phyloP scores from a whole-genome alignment of 257 asterid species.

The Plectranthus barbatus region DNA sequence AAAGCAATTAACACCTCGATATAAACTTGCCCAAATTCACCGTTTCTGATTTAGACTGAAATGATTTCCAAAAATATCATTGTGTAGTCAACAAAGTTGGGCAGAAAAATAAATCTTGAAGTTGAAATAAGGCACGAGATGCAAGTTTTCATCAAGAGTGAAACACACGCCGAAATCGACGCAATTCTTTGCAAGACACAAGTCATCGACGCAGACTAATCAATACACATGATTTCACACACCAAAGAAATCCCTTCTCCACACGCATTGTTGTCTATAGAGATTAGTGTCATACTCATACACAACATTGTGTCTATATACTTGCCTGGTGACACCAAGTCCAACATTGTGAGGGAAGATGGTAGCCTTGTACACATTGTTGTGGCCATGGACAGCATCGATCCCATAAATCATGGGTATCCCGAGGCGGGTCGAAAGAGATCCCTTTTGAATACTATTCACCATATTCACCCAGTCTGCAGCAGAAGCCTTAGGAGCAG shows the following conservation, averaged over 20 bases:
- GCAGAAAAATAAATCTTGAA: background rate
- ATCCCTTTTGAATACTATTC: conserved; percentile 50
- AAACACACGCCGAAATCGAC: background rate
- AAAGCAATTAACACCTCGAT: too few relatives aligned
- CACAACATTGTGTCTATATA: background rate
- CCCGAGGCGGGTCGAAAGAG: conserved; percentile 57
- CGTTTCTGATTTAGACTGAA: background rate
- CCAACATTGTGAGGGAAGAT: conserved; percentile 76
- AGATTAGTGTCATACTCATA: too few relatives aligned
- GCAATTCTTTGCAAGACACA: background rate
- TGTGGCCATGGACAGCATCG: conserved; percentile 76
- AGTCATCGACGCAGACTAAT: background rate
- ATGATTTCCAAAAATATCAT: background rate
- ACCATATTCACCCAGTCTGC: conserved; percentile 59
- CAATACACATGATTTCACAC: background rate
- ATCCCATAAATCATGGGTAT: conserved; percentile 67
- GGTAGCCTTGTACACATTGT: conserved; percentile 60
- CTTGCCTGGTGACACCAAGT: conserved; percentile 75
- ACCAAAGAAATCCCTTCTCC: background rate
- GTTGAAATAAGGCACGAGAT: background rate
- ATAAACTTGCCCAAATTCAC: too few relatives aligned
- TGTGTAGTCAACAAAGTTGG: conserved; percentile 8
- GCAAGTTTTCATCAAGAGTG: background rate
- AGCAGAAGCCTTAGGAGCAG: conserved; percentile 57
- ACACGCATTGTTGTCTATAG: background rate